Percentiles rank a stretch among this genome's conserved stretches.
These are phyloP conservation scores for Boletus subparvulus DNA, from an alignment of 768 basidiomycete genomes.

Conservation along the genomic window DNA sequence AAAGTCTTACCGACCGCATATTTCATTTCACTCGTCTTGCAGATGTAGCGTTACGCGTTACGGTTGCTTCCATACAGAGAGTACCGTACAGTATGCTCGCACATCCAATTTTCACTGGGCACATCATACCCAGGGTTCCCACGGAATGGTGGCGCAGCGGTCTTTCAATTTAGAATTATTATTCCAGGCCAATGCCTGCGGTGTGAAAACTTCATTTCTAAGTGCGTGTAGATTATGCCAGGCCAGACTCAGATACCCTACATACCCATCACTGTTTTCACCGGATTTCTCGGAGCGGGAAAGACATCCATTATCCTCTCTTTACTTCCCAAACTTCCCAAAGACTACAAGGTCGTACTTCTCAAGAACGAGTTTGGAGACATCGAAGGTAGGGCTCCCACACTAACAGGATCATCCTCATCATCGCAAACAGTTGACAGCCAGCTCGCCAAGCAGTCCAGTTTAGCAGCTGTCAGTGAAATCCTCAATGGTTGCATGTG, in stretches of 20 bases:
- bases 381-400: conserved; percentile 62
- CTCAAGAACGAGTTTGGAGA: conserved; percentile 98
- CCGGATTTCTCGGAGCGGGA: conserved; percentile 87
- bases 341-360: conserved; percentile 84
- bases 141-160: no score
- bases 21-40: no score
- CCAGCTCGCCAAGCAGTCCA: conserved; percentile 82
- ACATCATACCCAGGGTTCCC: no score
- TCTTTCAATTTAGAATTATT: no score
- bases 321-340: conserved; percentile 76
- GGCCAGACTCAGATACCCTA: conserved; percentile 5
- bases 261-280: conserved; percentile 92
- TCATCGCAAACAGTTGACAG: conserved; percentile 69
- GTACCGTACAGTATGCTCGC: no score
- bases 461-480: conserved; percentile 84
- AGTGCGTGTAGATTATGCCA: conserved; percentile 6
- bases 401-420: not conserved
- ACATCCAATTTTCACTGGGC: no score
- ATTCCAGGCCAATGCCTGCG: no score
- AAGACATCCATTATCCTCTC: conserved; percentile 83
- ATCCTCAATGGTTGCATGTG: conserved; percentile 97
- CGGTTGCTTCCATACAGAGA: no score
- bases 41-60: no score
- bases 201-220: no score
- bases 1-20: no score